Evolutionary conservation across 495 filamentous ascomycete genomes (phyloP).

Genomic region (Hyaloscypha variabilis): DNA sequence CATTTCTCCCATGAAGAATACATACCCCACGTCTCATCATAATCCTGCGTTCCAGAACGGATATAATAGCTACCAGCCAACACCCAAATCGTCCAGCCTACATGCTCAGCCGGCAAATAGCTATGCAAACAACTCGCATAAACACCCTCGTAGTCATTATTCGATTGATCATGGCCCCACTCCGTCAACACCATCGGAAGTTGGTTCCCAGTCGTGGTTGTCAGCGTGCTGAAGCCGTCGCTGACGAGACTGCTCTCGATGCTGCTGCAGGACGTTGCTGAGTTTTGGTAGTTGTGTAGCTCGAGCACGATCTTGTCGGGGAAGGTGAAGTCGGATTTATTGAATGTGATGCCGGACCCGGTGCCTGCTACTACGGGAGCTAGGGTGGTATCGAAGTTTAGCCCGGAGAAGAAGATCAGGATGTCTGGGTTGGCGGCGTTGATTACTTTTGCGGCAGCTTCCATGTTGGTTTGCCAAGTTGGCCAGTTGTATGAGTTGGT

Average conservation of each 20-base stretch:
- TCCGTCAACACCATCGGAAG: conserved; percentile 45
- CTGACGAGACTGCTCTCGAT: conserved; percentile 35
- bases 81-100: conserved; percentile 47
- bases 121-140: conserved; percentile 32
- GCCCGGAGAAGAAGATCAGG: conserved; percentile 65
- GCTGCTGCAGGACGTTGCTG: conserved; percentile 35
- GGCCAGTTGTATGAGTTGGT: conserved; percentile 23
- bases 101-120: conserved; percentile 17
- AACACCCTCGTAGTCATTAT: conserved; percentile 33
- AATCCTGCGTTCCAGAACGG: conserved; percentile 42
- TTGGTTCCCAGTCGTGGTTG: conserved; percentile 31
- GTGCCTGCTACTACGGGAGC: conserved; percentile 42
- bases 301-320: conserved; percentile 47
- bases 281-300: conserved; percentile 46
- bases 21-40: conserved; percentile 46
- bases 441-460: conserved; percentile 51
- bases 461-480: conserved; percentile 57
- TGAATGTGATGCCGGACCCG: conserved; percentile 31
- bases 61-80: conserved; percentile 49
- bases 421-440: conserved; percentile 56
- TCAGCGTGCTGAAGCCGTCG: conserved; percentile 40
- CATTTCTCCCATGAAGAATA: conserved; percentile 16
- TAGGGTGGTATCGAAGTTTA: conserved; percentile 59
- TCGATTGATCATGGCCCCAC: conserved; percentile 35
- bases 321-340: conserved; percentile 36